Evolutionary conservation across 2,329 filamentous ascomycete species (phyloP).

Genomic region (Ophiocordyceps australis): DNA sequence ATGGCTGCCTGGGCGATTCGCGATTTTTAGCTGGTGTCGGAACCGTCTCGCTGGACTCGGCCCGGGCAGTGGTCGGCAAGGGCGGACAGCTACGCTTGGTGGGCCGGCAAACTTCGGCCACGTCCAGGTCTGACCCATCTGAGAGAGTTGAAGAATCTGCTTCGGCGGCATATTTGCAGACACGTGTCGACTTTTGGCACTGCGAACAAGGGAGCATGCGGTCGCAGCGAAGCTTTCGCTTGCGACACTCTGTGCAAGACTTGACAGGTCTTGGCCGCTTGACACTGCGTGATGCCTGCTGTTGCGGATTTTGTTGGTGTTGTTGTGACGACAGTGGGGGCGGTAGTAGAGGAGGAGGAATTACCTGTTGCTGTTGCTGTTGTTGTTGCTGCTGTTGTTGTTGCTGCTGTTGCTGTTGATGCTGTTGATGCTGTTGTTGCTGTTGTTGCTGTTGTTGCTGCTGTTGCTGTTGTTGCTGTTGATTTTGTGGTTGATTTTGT

Average conservation of each 20-base stretch:
- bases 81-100: conserved; percentile 18
- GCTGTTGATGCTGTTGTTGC: conserved; percentile 8
- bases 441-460: conserved; percentile 8
- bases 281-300: conserved; percentile 23
- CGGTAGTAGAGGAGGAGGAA: conserved; percentile 4
- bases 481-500: not conserved
- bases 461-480: conserved; percentile 2
- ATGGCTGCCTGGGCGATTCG: conserved; percentile 12
- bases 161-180: conserved; percentile 32
- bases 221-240: conserved; percentile 38
- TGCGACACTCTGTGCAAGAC: conserved; percentile 36
- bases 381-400: conserved; percentile 7
- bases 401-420: conserved; percentile 1
- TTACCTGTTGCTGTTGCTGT: conserved; percentile 9
- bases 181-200: conserved; percentile 36
- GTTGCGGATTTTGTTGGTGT: too few species aligned
- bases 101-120: conserved; percentile 13
- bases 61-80: conserved; percentile 6
- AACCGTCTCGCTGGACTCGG: conserved; percentile 7
- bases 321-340: conserved; percentile 4
- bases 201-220: conserved; percentile 36
- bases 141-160: conserved; percentile 27
- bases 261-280: conserved; percentile 36
- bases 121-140: conserved; percentile 26
- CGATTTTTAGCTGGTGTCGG: conserved; percentile 12